Base-by-base conservation (phyloP, 2,329 filamentous ascomycete genomes). In the Calonectria hawksworthii region DNA sequence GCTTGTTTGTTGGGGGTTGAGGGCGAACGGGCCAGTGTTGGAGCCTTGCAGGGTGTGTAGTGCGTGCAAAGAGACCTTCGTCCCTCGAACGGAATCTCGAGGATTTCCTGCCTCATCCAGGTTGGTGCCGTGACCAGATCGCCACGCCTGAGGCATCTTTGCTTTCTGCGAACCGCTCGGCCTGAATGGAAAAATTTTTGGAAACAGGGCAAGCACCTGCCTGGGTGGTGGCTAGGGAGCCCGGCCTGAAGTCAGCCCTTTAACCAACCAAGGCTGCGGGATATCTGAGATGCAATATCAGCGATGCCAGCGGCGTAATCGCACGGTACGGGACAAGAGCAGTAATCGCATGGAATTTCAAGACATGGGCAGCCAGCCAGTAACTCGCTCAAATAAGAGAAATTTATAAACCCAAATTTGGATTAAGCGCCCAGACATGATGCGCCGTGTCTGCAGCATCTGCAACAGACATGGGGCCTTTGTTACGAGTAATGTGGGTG, bases 121-220 rank as follows among this genome's bases (percentile, higher is more conserved):
- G 50, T 38, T 8, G 65, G 47, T 32, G 14, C n/a, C 64, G 30
- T 41, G 38, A 38, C 44, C 56, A 63, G 54, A 50, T 41, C 65
- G 28, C 21, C 21, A 36, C 32, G 68, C 72, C 76, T 77, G 34
- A 73, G 70, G 76, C 74, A 76, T 26, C 72, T 65, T 23, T 36
- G 38, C 56, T 69, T 74, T 26, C 70, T 76, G 75, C 73, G 68
- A 77, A 77, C 74, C 47, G 26, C 36, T n/a, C 70, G 44, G 41
- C 18, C n/a, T 52, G 36, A 61, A 44, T 21, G 38, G 26, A 47
- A 28, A 50, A n/a, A 63, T 63, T 41, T 52, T 56, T 63, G 41
- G 41, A 51, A 63, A 14, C 56, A 64, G 61, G 74, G 72, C 54
- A 63, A 72, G 61, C 50, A 59, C 28, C 61, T 44, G 30, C 21